Base-by-base conservation (phyloP, 2,329 filamentous ascomycete genomes). In the Verticillium nonalfalfae region DNA sequence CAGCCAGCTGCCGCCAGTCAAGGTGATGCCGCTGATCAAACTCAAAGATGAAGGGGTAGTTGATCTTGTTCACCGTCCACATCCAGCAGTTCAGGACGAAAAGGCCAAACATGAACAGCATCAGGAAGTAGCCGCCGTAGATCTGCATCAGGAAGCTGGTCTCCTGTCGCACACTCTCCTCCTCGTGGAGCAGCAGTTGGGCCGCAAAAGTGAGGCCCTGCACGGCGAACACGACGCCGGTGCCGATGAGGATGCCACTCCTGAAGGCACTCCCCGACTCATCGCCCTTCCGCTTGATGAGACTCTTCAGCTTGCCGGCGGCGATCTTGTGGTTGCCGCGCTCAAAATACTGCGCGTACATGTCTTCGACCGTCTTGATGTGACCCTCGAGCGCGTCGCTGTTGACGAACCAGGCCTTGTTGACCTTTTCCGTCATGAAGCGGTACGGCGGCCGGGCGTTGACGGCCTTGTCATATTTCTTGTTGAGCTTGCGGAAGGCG, bases 1-100 rank as follows among this genome's bases (percentile, higher is more conserved):
- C 90, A 7, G 90, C 81, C 35, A 97, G 80, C 72, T 97, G 88
- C 67, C 91, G 87, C 93, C 94, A 99, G 74, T 98, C 91, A 34
- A 98, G 78, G 65, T 89, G 86, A 72, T 95, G 87, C 62, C 94
- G 84, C 60, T 89, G 88, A 78, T 98, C 93, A 71, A 97, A 95
- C 76, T 99, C 95, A 71, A 99, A 99, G 67, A 98, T 92, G 74
- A 97, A 97, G 60, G 89, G 85, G 73, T 98, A 98, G 72, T 99
- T 99, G 75, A 99, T 91, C 75, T 94, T 96, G 72, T 89, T 87
- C 59, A 79, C 79, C 6, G 87, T 86, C 92, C 94, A 99, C 15
- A 96, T 76, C 61, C 88, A 87, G 72, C 93, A 96, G 69, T 93
- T 88, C 39, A 97, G 70, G 69, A 90, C 92, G 71, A 98, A 98